These are phyloP conservation scores for Aspergillus neotritici DNA, from an alignment of 2,329 filamentous ascomycete genomes.

Conservation along the genomic window DNA sequence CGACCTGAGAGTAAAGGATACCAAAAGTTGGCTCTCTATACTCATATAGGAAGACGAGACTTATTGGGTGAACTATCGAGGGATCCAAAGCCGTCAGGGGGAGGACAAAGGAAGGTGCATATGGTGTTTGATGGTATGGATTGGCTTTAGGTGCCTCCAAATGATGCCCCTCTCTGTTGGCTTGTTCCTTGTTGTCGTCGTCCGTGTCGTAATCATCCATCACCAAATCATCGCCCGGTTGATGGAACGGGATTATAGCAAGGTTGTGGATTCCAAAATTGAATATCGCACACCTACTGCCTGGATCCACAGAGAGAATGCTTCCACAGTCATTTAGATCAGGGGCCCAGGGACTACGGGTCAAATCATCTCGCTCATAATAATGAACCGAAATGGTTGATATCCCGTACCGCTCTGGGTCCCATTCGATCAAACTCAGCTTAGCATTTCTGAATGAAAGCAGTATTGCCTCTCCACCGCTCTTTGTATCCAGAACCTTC, in stretches of 20 bases:
- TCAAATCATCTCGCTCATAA: conserved; percentile 90
- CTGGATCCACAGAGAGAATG: conserved; percentile 80
- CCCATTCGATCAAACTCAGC: conserved; percentile 90
- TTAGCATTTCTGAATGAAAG: conserved; percentile 86
- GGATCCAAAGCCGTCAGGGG: conserved; percentile 85
- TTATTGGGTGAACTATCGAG: conserved; percentile 77
- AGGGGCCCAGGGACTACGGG: conserved; percentile 74
- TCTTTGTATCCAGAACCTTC: conserved; percentile 65
- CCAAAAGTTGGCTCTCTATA: conserved; percentile 97
- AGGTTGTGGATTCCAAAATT: conserved; percentile 86
- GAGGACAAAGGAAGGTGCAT: conserved; percentile 87
- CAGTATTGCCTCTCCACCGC: conserved; percentile 76
- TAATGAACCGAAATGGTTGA: conserved; percentile 93
- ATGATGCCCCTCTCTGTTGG: conserved; percentile 25
- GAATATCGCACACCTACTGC: conserved; percentile 86
- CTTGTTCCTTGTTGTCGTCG: conserved; percentile 61
- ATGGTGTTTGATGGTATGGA: conserved; percentile 56
- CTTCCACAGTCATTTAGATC: conserved; percentile 70
- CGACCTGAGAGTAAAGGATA: conserved; percentile 72
- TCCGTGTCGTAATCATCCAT: conserved; percentile 89
- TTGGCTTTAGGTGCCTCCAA: conserved; percentile 31
- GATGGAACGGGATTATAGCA: conserved; percentile 88
- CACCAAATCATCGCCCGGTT: conserved; percentile 77
- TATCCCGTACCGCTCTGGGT: conserved; percentile 70
- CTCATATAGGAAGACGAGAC: conserved; percentile 89